Percentiles rank a stretch among this genome's conserved stretches.
Conservation (phyloP, 2,329 filamentous ascomycete species). For the Trichoderma oligosporum region DNA sequence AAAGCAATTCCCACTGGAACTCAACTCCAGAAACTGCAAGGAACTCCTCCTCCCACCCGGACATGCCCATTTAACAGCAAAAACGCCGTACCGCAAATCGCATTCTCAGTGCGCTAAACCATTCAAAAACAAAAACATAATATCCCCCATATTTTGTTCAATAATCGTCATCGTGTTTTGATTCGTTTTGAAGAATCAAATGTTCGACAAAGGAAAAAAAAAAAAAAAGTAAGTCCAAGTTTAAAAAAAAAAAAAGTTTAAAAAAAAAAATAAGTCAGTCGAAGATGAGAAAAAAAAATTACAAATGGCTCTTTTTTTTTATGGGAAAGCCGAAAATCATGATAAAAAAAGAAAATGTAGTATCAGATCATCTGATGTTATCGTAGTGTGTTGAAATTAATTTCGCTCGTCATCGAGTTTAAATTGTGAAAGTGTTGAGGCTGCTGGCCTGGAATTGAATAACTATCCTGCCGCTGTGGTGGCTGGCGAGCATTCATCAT, state of each 20-base stretch:
- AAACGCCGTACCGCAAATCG: neutral
- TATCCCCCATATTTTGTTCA: conserved; percentile 8
- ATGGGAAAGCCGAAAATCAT: conserved; percentile 3
- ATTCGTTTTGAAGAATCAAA: neutral
- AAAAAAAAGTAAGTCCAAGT: neutral
- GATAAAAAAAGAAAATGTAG: neutral
- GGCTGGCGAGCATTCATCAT: conserved; percentile 29
- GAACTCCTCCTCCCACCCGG: neutral
- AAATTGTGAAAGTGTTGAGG: conserved; percentile 44
- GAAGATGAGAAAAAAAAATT: neutral
- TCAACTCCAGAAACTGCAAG: too few species aligned
- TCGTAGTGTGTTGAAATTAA: conserved; percentile 27
- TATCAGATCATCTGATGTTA: neutral
- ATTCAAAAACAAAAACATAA: neutral
- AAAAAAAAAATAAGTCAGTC: too few species aligned
- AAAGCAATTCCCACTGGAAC: too few species aligned
- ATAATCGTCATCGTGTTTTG: conserved; percentile 13
- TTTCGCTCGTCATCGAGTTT: conserved; percentile 29
- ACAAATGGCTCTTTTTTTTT: conserved; percentile 2
- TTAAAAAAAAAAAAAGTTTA: neutral
- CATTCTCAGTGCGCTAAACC: neutral
- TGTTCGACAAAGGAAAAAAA: conserved; percentile 13
- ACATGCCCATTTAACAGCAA: neutral
- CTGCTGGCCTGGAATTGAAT: conserved; percentile 32
- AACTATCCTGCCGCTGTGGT: conserved; percentile 32